These are phyloP conservation scores for Barnettozyma vustinii DNA, from an alignment of 805 yeast species.

Conservation along the genomic window DNA sequence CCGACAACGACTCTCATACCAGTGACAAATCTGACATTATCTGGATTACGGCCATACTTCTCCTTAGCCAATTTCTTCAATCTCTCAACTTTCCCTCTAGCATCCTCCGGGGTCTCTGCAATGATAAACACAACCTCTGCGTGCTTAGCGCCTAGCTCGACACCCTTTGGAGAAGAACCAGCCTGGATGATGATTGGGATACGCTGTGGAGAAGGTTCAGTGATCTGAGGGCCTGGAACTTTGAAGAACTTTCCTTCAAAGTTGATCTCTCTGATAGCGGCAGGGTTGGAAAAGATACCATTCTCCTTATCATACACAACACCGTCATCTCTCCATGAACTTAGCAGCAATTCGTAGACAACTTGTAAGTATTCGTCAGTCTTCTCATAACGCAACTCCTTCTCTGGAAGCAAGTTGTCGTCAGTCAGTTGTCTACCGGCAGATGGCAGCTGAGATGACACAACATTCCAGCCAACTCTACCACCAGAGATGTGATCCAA, in stretches of 20 bases:
- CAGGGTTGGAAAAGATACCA: slow-evolving; percentile 35
- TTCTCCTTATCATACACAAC: slow-evolving; percentile 21
- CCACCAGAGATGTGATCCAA: slow-evolving; percentile 41
- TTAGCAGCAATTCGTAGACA: slow-evolving; percentile 33
- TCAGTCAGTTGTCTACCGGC: slow-evolving; percentile 39
- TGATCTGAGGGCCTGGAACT: slow-evolving; percentile 36
- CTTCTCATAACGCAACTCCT: slow-evolving; percentile 36
- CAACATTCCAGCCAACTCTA: slow-evolving; percentile 45
- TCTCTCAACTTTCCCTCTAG: slow-evolving; percentile 28
- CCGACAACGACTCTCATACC: slow-evolving; percentile 34
- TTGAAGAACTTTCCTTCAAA: slow-evolving; percentile 36
- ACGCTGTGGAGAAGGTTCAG: slow-evolving; percentile 40
- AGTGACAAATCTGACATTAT: slow-evolving; percentile 36
- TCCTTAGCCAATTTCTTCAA: slow-evolving; percentile 32
- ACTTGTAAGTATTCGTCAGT: slow-evolving; percentile 42
- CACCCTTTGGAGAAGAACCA: slow-evolving; percentile 39
- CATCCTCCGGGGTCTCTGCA: slow-evolving; percentile 29
- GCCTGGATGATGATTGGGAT: slow-evolving; percentile 42
- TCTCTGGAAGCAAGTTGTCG: slow-evolving; percentile 33
- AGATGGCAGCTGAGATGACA: slow-evolving; percentile 37
- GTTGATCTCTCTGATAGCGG: slow-evolving; percentile 35
- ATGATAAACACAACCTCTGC: slow-evolving; percentile 38
- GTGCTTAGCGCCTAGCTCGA: slow-evolving; percentile 38
- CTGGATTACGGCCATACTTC: slow-evolving; percentile 34
- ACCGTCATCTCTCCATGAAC: slow-evolving; percentile 42